Evolutionary conservation across 108 stramenopile genomes (phyloP).

Genomic region (Nitzschia sp.): DNA sequence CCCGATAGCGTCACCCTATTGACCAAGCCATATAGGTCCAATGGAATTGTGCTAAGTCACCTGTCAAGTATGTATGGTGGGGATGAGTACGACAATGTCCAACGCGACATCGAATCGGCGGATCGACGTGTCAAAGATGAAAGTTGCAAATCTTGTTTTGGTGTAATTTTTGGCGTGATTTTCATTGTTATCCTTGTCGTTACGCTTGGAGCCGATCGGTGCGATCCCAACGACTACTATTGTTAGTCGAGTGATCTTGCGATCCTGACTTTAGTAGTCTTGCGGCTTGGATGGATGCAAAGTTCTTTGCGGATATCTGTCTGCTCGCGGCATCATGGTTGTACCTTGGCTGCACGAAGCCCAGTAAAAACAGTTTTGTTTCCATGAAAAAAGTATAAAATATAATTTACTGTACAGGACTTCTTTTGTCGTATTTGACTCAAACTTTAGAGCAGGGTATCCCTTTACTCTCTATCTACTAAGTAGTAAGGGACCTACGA

Average conservation of each 20-base stretch:
- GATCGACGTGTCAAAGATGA: neutral
- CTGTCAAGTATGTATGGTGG: neutral
- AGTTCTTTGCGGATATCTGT: no score
- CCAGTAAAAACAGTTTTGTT: no score
- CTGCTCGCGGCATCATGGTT: no score
- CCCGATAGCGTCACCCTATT: neutral
- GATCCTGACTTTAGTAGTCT: neutral
- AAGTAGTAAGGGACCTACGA: no score
- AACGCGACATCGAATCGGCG: neutral
- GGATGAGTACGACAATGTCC: neutral
- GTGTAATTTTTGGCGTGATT: neutral
- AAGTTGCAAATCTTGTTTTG: neutral
- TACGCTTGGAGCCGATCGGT: neutral
- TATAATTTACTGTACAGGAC: no score
- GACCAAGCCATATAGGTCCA: neutral
- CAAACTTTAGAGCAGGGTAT: neutral
- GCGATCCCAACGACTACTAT: neutral
- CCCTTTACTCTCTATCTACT: no score
- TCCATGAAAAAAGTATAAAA: no score
- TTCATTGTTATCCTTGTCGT: neutral
- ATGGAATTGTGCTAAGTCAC: slow-evolving; percentile 7
- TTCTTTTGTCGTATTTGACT: neutral
- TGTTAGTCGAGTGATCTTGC: neutral
- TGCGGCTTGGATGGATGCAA: no score
- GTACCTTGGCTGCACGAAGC: no score